A percentile compares a stretch with the other conserved stretches of the same genome.
These are phyloP conservation scores for Salix viminalis DNA, from an alignment of 345 rosid species.

Conservation along the genomic window DNA sequence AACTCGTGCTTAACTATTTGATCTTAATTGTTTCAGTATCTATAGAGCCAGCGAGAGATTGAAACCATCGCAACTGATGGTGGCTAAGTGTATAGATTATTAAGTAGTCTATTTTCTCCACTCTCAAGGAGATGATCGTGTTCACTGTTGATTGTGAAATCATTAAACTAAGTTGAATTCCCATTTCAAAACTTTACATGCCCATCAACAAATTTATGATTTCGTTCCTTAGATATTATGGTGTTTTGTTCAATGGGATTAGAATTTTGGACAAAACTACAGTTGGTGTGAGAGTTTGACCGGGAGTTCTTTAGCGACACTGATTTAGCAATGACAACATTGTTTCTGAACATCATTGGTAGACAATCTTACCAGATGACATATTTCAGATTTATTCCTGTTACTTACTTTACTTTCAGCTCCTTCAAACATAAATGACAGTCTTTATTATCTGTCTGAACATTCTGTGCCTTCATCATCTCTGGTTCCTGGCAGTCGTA, in stretches of 20 bases:
- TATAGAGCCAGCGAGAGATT: not conserved
- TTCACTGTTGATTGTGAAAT: not conserved
- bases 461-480: not conserved
- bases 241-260: not conserved
- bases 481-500: slow-evolving; percentile 50
- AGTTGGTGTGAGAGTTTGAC: not conserved
- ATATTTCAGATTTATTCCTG: not conserved
- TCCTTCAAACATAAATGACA: not conserved
- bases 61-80: not conserved
- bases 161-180: not conserved
- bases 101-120: not conserved
- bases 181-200: not conserved
- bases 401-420: not conserved
- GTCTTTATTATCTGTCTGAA: not conserved
- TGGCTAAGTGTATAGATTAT: not conserved
- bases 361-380: not conserved
- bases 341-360: not conserved
- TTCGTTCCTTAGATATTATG: not conserved
- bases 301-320: not conserved
- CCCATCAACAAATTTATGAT: not conserved
- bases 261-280: not conserved
- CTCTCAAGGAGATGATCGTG: not conserved
- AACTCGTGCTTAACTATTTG: too few species aligned
- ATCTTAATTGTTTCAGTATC: not conserved
- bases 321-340: not conserved